Evolutionary conservation across 106 monocot species (phyloP).

Genomic region (Alisma plantagoaquatica): DNA sequence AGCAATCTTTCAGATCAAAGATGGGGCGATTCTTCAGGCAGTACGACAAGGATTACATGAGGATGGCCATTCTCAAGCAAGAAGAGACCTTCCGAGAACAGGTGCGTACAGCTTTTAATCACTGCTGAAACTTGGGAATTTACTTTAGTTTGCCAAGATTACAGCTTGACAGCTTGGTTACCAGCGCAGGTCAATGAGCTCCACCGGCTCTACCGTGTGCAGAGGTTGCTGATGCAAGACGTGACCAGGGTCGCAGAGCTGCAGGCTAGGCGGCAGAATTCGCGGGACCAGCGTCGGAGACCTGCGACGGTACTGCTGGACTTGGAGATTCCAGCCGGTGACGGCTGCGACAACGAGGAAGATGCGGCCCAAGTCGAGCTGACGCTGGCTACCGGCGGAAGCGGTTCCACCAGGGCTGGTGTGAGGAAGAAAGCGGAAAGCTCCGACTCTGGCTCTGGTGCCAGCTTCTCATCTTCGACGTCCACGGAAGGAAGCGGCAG

Average conservation of each 20-base stretch:
- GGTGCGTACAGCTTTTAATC: constrained; percentile 9
- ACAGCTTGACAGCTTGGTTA: background rate
- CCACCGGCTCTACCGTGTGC: constrained; percentile 46
- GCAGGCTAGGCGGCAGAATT: constrained; percentile 8
- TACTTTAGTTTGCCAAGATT: no score
- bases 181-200: constrained; percentile 54
- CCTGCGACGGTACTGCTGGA: constrained; percentile 1
- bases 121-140: background rate
- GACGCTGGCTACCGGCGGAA: constrained; percentile 42
- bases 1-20: no score
- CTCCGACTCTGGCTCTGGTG: constrained; percentile 18
- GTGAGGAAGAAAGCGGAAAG: constrained; percentile 8
- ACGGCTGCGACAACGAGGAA: constrained; percentile 1
- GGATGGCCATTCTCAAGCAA: constrained; percentile 36
- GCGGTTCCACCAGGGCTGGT: constrained; percentile 9
- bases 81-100: constrained; percentile 36
- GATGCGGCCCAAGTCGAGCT: no score
- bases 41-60: constrained; percentile 30
- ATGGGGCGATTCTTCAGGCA: background rate
- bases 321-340: constrained; percentile 12
- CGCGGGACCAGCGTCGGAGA: constrained; percentile 1
- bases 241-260: constrained; percentile 12
- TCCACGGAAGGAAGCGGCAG: no score
- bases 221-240: constrained; percentile 48
- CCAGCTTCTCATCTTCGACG: constrained; percentile 33